These are phyloP conservation scores for Flaveria bidentis DNA, from an alignment of 129 eudicot genomes.

Conservation along the genomic window DNA sequence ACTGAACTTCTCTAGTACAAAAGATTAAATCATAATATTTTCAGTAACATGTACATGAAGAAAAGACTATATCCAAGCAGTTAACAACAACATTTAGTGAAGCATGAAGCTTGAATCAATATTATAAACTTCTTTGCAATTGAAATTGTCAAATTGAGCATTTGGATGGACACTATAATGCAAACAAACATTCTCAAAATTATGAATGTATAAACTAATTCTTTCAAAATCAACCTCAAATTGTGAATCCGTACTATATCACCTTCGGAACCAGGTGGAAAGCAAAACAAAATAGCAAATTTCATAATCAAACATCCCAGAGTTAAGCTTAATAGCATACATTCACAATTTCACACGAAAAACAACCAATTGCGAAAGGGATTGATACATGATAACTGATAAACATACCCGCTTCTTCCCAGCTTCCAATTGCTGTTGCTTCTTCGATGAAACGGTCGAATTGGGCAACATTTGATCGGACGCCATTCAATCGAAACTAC, in stretches of 20 bases:
- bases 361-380: neutral
- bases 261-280: no score
- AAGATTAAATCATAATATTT: neutral
- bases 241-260: no score
- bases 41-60: neutral
- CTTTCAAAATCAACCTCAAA: no score
- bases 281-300: no score
- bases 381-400: neutral
- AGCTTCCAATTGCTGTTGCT: slow-evolving; percentile 83
- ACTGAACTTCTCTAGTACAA: neutral
- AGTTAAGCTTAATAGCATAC: neutral
- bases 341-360: neutral
- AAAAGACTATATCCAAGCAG: neutral
- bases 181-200: no score
- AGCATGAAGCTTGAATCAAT: slow-evolving; percentile 19
- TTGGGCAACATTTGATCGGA: slow-evolving; percentile 58
- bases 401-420: slow-evolving; percentile 64
- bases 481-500: slow-evolving; percentile 56
- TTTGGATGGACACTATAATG: no score
- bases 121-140: neutral
- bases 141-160: no score
- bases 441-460: slow-evolving; percentile 38
- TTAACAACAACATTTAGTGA: neutral
- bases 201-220: no score
- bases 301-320: no score